Percentiles rank a stretch among this genome's conserved stretches.
Conservation (phyloP, 768 basidiomycete genomes). For the Russula griseocarnosa region DNA sequence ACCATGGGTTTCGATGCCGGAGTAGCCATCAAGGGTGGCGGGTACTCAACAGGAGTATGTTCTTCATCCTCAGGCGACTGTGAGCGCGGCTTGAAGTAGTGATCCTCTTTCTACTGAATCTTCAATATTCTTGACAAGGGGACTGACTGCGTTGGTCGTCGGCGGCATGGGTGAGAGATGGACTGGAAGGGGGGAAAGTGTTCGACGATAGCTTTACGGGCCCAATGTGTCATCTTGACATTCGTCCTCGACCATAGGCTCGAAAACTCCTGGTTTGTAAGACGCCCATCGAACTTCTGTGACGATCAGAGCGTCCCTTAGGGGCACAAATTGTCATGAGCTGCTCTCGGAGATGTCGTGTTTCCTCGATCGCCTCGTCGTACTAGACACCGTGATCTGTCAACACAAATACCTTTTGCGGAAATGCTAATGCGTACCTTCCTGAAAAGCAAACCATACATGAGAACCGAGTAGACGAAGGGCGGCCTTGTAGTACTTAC, state of each 20-base stretch:
- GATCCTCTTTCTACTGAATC: slow-evolving; percentile 17
- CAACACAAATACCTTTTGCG: background rate
- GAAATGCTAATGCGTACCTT: slow-evolving; percentile 19
- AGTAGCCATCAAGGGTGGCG: slow-evolving; percentile 4
- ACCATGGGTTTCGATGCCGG: slow-evolving; percentile 21
- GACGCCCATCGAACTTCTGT: slow-evolving; percentile 18
- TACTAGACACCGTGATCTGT: slow-evolving; percentile 21
- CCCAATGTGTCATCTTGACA: slow-evolving; percentile 8
- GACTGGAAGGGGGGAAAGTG: slow-evolving; percentile 28
- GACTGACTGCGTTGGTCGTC: slow-evolving; percentile 22
- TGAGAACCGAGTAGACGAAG: background rate
- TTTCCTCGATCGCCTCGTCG: slow-evolving; percentile 26
- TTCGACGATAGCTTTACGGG: slow-evolving; percentile 10
- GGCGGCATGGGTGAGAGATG: slow-evolving; percentile 27
- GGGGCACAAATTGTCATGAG: slow-evolving; percentile 17
- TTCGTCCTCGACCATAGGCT: slow-evolving; percentile 27
- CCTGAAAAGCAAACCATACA: slow-evolving; percentile 15
- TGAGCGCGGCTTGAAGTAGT: slow-evolving; percentile 15
- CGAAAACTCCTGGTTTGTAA: slow-evolving; percentile 14
- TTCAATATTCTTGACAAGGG: slow-evolving; percentile 14
- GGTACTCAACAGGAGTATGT: slow-evolving; percentile 21
- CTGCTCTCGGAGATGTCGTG: slow-evolving; percentile 23
- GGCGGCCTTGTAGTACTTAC: slow-evolving; percentile 1
- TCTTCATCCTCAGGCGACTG: slow-evolving; percentile 19
- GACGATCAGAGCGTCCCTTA: slow-evolving; percentile 21